Conservation (phyloP, 805 yeast species). For the Clavispora asparagi region DNA sequence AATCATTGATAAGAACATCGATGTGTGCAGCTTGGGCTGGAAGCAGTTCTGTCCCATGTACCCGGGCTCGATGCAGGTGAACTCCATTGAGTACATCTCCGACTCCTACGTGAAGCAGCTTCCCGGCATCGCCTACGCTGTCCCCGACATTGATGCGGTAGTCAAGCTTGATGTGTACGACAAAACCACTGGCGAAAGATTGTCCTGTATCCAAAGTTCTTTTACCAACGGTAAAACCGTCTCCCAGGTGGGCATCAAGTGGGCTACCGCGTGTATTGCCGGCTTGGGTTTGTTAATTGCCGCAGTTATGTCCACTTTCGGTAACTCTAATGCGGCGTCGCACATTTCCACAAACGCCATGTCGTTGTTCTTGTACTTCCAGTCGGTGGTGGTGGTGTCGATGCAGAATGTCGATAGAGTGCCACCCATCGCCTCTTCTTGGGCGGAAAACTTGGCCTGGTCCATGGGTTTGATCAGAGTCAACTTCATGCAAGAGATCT, state of each 20-base stretch:
- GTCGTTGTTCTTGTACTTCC: constrained; percentile 81
- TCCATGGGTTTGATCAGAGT: constrained; percentile 85
- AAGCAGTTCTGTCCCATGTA: constrained; percentile 86
- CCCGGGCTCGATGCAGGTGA: constrained; percentile 77
- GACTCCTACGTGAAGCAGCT: constrained; percentile 46
- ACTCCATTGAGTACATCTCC: constrained; percentile 59
- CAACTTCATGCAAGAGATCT: constrained; percentile 75
- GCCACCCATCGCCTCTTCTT: constrained; percentile 89
- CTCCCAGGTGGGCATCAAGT: constrained; percentile 61
- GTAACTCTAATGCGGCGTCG: constrained; percentile 85
- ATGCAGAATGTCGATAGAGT: constrained; percentile 82
- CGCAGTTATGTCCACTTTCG: constrained; percentile 78
- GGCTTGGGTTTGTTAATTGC: constrained; percentile 82
- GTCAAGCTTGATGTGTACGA: constrained; percentile 52
- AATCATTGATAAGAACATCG: constrained; percentile 51
- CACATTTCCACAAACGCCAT: constrained; percentile 84
- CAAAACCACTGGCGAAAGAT: constrained; percentile 32
- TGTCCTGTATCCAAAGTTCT: constrained; percentile 74
- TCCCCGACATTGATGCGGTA: constrained; percentile 83
- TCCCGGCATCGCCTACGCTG: constrained; percentile 82
- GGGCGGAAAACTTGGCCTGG: constrained; percentile 93
- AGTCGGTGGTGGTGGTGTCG: constrained; percentile 74
- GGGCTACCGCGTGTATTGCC: constrained; percentile 91
- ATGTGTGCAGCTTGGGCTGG: constrained; percentile 67
- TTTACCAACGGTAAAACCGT: constrained; percentile 78